Base-by-base conservation (phyloP, 257 asterid genomes). In the Salvia miltiorrhiza region DNA sequence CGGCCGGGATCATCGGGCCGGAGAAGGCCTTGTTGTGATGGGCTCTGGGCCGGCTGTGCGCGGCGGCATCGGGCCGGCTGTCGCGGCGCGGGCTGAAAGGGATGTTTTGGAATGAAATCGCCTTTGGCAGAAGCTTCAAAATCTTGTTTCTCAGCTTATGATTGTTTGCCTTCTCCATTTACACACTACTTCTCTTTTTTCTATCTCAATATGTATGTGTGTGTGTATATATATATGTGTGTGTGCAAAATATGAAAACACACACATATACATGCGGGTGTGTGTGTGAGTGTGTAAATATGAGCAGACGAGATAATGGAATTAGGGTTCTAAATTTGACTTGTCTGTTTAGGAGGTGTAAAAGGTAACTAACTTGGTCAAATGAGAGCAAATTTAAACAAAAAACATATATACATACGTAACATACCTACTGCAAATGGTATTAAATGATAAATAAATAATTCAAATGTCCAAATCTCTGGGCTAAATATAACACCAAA, bases 1-100 rank as follows among this genome's bases (percentile, higher is more conserved):
- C 87, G 1, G 72, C 70, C 30, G 83, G 87, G 20, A 85, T 82
- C 79, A 81, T 72, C 72, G 83, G 83, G 30, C 84, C 85, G 4
- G 87, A 76, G 16, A 73, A 73, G 0, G 78, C 87, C 60, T 61
- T 78, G 5, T 53, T 68, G 21, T 61, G 72, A 9, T 69, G 81
- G 60, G 62, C 4, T 54, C 30, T 40, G 20, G 11, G 67, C 54
- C 79, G n/a, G n/a, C n/a, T n/a, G n/a, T n/a, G n/a, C n/a, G n/a
- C n/a, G n/a, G n/a, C n/a, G n/a, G n/a, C 58, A n/a, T 67, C 82
- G 68, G 77, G 60, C 63, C 74, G 77, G 58, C 30, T 52, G n/a
- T 74, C 78, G 0, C 81, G 69, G 12, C 83, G 73, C 43, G 84
- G 86, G 74, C 83, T 81, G 77, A 74, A 78, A 7, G 81, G 78